Evolutionary conservation across 257 asterid species (phyloP).

Genomic region (Plantago major): DNA sequence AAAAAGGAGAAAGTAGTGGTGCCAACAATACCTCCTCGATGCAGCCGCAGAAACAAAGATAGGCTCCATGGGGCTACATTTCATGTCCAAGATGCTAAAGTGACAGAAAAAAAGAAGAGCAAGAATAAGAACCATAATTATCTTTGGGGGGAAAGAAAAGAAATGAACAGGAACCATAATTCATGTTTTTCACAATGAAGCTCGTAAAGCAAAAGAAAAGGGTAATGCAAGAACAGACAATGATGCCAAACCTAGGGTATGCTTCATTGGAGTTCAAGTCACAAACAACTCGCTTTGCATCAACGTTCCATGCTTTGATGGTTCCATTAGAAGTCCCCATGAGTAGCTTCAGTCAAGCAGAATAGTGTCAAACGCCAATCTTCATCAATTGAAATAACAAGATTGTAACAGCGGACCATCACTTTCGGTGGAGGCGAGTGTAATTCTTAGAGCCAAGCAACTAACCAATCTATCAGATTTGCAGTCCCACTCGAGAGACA

Average conservation of each 20-base stretch:
- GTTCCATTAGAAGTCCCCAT: slow-evolving; percentile 98
- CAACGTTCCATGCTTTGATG: slow-evolving; percentile 97
- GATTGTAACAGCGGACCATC: slow-evolving; percentile 15
- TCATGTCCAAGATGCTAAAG: slow-evolving; percentile 87
- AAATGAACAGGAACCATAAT: not conserved
- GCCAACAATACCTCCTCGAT: slow-evolving; percentile 58
- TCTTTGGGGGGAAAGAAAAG: no score
- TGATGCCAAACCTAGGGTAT: slow-evolving; percentile 66
- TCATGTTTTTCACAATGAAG: slow-evolving; percentile 9
- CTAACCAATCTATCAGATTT: slow-evolving; percentile 94
- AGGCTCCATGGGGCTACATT: slow-evolving; percentile 99
- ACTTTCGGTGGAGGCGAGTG: slow-evolving; percentile 10
- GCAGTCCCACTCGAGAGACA: slow-evolving; percentile 98
- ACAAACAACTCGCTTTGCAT: slow-evolving; percentile 92
- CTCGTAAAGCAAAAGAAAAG: slow-evolving; percentile 5
- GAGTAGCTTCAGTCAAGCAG: slow-evolving; percentile 71
- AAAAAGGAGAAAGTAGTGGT: slow-evolving; percentile 15
- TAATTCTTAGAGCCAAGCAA: slow-evolving; percentile 13
- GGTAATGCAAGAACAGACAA: slow-evolving; percentile 4
- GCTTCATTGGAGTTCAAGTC: slow-evolving; percentile 69
- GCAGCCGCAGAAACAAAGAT: slow-evolving; percentile 97
- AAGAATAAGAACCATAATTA: not conserved
- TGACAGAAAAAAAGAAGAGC: slow-evolving; percentile 19
- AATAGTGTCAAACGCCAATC: slow-evolving; percentile 30
- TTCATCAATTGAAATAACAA: slow-evolving; percentile 19